Conservation (phyloP, 108 stramenopile species). For the Cyclotella sp. region DNA sequence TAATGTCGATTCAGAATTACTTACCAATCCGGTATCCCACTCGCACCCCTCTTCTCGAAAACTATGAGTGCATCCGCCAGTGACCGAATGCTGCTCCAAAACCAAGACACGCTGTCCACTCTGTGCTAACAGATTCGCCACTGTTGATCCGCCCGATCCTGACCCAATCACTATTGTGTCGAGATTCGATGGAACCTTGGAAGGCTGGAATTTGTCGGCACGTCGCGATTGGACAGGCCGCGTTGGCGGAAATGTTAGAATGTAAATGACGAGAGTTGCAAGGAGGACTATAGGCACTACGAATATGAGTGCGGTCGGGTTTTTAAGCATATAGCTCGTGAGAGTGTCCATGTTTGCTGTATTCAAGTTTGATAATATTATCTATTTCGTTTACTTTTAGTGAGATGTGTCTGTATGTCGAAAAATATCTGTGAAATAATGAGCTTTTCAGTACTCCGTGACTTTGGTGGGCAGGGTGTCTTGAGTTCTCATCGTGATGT, state of each 20-base stretch:
- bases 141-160: conserved; percentile 61
- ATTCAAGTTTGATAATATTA: background rate
- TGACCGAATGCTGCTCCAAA: conserved; percentile 64
- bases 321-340: conserved; percentile 21
- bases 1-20: background rate
- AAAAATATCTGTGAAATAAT: no score
- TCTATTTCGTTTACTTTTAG: no score
- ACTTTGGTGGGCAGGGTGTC: no score
- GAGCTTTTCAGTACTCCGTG: no score
- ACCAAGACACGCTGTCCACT: conserved; percentile 62
- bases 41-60: conserved; percentile 58
- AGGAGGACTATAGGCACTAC: conserved; percentile 17
- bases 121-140: conserved; percentile 58
- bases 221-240: conserved; percentile 28
- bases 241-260: conserved; percentile 26
- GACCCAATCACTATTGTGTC: conserved; percentile 61
- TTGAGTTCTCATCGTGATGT: no score
- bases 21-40: conserved; percentile 50
- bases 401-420: no score
- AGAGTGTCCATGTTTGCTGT: conserved; percentile 20
- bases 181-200: conserved; percentile 35
- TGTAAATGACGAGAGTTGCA: conserved; percentile 19
- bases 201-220: conserved; percentile 38
- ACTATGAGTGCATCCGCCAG: conserved; percentile 70
- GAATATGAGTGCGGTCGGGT: conserved; percentile 9